These are phyloP conservation scores for Chlorella sorokiniana DNA, from an alignment of 139 green algal genomes.

Conservation along the genomic window DNA sequence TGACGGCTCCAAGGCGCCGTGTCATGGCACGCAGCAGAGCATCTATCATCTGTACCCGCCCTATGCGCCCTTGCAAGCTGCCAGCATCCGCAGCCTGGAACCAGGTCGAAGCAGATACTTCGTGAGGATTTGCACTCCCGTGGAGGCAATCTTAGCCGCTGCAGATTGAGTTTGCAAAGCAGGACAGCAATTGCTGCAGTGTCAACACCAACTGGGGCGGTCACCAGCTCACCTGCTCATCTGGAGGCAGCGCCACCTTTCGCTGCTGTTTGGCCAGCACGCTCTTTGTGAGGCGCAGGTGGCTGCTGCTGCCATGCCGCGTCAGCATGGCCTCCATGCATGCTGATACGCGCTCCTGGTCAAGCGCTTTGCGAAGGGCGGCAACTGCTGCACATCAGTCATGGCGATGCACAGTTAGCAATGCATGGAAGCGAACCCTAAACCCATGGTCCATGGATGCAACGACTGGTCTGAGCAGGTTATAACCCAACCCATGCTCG, in stretches of 20 bases:
- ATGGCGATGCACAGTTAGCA: not conserved
- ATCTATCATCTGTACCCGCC: constrained; percentile 4
- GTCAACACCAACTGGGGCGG: too few species aligned
- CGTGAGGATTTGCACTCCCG: too few species aligned
- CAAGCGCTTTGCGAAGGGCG: constrained; percentile 3
- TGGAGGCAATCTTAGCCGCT: too few species aligned
- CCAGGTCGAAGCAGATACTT: not conserved
- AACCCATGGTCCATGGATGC: too few species aligned
- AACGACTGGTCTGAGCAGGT: not conserved
- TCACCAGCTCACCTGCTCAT: not conserved
- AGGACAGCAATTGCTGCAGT: not conserved
- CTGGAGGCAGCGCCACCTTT: not conserved
- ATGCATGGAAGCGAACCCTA: too few species aligned
- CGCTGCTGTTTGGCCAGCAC: constrained; percentile 6
- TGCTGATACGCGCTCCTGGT: not conserved
- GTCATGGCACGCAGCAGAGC: constrained; percentile 11
- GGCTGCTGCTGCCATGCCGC: not conserved
- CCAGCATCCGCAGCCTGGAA: not conserved
- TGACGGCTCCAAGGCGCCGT: not conserved
- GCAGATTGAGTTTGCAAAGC: too few species aligned
- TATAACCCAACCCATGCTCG: not conserved
- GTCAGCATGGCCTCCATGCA: not conserved
- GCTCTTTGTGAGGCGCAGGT: not conserved
- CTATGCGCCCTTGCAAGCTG: not conserved
- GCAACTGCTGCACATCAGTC: not conserved